These are phyloP conservation scores for Leccinum uliginosum DNA, from an alignment of 768 basidiomycete genomes.

Conservation along the genomic window DNA sequence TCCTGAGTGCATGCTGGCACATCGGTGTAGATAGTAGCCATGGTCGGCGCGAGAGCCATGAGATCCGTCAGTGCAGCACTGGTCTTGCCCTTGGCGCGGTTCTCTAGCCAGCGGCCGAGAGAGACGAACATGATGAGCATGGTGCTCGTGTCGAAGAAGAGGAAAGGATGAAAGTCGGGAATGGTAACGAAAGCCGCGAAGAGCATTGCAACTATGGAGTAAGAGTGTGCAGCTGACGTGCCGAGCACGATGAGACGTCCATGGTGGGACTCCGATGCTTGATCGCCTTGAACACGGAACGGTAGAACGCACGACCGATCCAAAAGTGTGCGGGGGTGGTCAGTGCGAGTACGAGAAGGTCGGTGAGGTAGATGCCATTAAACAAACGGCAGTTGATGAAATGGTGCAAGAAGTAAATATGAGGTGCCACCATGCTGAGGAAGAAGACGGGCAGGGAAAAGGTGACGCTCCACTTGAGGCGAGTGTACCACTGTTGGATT, in stretches of 20 bases:
- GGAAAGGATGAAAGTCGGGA: constrained; percentile 69
- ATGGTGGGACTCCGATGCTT: constrained; percentile 90
- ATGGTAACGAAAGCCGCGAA: constrained; percentile 60
- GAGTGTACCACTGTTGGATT: constrained; percentile 81
- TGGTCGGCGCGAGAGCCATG: constrained; percentile 91
- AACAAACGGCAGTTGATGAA: constrained; percentile 52
- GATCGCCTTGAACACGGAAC: constrained; percentile 84
- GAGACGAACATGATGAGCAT: constrained; percentile 98
- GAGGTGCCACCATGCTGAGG: constrained; percentile 78
- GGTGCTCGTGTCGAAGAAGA: constrained; percentile 98
- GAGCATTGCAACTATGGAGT: constrained; percentile 73
- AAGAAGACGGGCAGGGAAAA: constrained; percentile 96
- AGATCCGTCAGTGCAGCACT: constrained; percentile 95
- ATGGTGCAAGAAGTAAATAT: constrained; percentile 53
- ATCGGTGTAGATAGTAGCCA: constrained; percentile 94
- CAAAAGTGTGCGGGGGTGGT: constrained; percentile 93
- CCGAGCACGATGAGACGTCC: constrained; percentile 98
- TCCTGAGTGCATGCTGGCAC: constrained; percentile 75
- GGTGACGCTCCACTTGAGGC: constrained; percentile 65
- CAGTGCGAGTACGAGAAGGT: constrained; percentile 67
- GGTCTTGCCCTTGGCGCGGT: constrained; percentile 94
- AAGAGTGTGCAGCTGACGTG: constrained; percentile 90
- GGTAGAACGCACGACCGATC: constrained; percentile 85
- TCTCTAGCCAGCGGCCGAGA: constrained; percentile 92
- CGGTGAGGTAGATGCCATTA: constrained; percentile 74